These are phyloP conservation scores for Chaetomium tenue DNA, from an alignment of 495 filamentous ascomycete genomes.

Conservation along the genomic window DNA sequence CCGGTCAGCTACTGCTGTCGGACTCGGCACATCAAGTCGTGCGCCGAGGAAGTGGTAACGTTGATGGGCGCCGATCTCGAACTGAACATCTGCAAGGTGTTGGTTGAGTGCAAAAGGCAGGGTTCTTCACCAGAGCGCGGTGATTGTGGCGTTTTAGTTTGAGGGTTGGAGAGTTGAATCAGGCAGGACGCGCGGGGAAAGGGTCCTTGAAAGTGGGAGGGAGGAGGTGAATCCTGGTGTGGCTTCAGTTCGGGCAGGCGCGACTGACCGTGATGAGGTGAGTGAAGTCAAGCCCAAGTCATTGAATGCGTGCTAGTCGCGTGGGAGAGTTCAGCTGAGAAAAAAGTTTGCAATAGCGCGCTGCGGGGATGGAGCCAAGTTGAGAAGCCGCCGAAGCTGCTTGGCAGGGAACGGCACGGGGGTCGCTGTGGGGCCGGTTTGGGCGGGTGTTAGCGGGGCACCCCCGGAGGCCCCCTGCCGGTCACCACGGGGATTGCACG, in stretches of 20 bases:
- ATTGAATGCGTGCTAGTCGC: background rate
- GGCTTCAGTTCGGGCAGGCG: background rate
- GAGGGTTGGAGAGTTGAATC: background rate
- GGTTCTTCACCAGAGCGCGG: background rate
- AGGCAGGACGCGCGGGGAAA: background rate
- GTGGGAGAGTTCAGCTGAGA: background rate
- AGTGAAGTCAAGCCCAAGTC: background rate
- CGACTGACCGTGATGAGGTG: background rate
- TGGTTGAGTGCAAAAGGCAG: background rate
- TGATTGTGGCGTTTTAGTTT: background rate
- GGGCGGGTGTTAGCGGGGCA: background rate
- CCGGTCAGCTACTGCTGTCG: constrained; percentile 36
- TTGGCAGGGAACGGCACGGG: background rate
- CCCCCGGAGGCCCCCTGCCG: background rate
- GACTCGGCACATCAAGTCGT: constrained; percentile 35
- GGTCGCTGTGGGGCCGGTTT: background rate
- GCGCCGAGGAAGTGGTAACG: constrained; percentile 31
- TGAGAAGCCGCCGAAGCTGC: background rate
- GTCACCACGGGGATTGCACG: background rate
- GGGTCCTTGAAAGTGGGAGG: background rate
- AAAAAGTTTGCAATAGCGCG: constrained; percentile 1
- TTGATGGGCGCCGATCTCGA: constrained; percentile 21
- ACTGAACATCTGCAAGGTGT: constrained; percentile 27
- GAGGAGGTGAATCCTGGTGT: background rate
- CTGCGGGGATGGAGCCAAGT: constrained; percentile 4